Base-by-base conservation (phyloP, 2,329 filamentous ascomycete genomes). In the Fusarium chlamydosporum region DNA sequence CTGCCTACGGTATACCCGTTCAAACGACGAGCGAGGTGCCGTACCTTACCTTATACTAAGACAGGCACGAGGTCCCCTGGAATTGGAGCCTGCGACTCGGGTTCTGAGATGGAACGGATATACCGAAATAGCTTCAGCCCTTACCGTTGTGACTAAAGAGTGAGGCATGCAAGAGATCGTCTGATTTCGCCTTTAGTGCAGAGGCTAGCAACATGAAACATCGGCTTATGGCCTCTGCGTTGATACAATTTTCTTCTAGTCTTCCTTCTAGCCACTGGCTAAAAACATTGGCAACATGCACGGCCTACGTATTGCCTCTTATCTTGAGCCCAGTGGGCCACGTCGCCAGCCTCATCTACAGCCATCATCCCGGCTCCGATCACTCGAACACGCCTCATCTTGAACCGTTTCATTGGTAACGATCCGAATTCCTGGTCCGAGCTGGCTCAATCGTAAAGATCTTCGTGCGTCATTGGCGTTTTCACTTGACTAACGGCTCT, bases 311-410 rank as follows among this genome's bases (percentile, higher is more conserved):
- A 51, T 63, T 23, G 23, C 3, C 23, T 23, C 23, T 23, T 23
- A 23, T 23, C 58, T 54, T 53, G 62, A 60, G 47, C 52, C 43
- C 41, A 58, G 68, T 70, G 72, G 72, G 50, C 35, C 70, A 29
- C 40, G 50, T 53, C 56, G 57, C 69, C 72, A 73, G 67, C 66
- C 68, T 73, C 68, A 69, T 56, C 47, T 72, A 66, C 72, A 74
- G 54, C 72, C 72, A 74, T 73, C 31, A 74, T 74, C 72, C 72
- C 45, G 38, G 72, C 40, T 69, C 56, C 33, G 20, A 46, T 47
- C 58, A 37, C 35, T 37, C 46, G 8, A 27, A 55, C 33, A 48
- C 33, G 51, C 59, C 58, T 72, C 65, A 57, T 56, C 51, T 64
- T 45, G 33, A 41, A 46, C 55, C 57, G 29, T 60, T 43, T 66